Percentiles rank a stretch among this genome's conserved stretches.
phyloP scores from a whole-genome alignment of 495 filamentous ascomycete genomes.

The Hypoxylon fragiforme region DNA sequence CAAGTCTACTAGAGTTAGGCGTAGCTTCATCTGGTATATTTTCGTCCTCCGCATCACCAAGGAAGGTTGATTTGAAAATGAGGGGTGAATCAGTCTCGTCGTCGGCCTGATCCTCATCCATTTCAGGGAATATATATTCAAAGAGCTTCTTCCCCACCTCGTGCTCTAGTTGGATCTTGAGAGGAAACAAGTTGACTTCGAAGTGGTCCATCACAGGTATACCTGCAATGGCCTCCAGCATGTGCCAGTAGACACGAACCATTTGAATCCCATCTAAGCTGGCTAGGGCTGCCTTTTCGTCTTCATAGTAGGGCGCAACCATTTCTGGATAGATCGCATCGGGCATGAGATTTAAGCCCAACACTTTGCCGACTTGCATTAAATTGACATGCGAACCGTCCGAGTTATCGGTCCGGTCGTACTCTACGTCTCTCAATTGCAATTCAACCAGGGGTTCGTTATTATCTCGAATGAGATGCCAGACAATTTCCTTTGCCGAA shows the following conservation, averaged over 20 bases:
- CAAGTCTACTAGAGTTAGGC: conserved; percentile 36
- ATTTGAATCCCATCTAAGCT: conserved; percentile 66
- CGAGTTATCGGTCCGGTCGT: conserved; percentile 91
- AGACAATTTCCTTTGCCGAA: conserved; percentile 87
- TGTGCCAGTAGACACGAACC: conserved; percentile 93
- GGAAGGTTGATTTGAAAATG: conserved; percentile 75
- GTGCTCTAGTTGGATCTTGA: conserved; percentile 91
- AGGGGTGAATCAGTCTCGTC: conserved; percentile 74
- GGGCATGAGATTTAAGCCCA: conserved; percentile 84
- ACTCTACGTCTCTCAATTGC: conserved; percentile 84
- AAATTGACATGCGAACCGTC: conserved; percentile 95
- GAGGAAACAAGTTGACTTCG: conserved; percentile 88
- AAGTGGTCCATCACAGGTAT: conserved; percentile 98
- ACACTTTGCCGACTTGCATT: conserved; percentile 80
- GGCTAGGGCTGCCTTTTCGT: conserved; percentile 52
- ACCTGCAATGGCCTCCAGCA: conserved; percentile 96
- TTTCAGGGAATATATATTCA: conserved; percentile 94
- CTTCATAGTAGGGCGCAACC: conserved; percentile 82
- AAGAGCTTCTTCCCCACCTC: conserved; percentile 94
- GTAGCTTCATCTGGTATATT: conserved; percentile 51
- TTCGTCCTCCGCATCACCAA: conserved; percentile 67
- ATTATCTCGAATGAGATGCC: conserved; percentile 88
- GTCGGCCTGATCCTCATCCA: conserved; percentile 45
- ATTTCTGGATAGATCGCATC: conserved; percentile 95
- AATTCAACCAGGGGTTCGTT: conserved; percentile 91